Conservation (phyloP, 768 basidiomycete species). For the Trametes elegans region DNA sequence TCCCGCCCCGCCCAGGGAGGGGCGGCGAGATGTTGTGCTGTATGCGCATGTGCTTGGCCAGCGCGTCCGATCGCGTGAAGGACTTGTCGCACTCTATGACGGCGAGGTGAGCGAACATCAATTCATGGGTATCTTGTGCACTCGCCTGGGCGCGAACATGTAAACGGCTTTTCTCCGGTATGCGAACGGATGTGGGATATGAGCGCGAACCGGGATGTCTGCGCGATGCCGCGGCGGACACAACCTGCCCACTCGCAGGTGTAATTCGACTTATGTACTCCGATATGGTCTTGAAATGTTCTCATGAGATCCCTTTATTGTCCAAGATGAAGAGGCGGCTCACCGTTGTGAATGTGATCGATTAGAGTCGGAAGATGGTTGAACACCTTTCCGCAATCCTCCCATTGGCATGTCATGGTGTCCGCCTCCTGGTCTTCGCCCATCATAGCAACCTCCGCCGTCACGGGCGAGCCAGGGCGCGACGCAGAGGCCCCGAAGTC, state of each 20-base stretch:
- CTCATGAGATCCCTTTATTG: too few relatives aligned
- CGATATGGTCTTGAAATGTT: slow-evolving; percentile 64
- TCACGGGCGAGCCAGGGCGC: slow-evolving; percentile 39
- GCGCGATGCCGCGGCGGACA: slow-evolving; percentile 72
- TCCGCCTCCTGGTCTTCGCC: slow-evolving; percentile 38
- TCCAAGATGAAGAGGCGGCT: slow-evolving; percentile 26
- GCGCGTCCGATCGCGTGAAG: slow-evolving; percentile 92
- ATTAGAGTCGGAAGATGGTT: slow-evolving; percentile 73
- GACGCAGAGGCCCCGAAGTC: slow-evolving; percentile 33
- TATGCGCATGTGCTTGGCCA: slow-evolving; percentile 88
- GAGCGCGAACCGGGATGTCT: slow-evolving; percentile 87
- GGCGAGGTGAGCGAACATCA: not conserved
- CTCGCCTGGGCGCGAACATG: slow-evolving; percentile 72
- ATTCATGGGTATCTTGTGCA: not conserved
- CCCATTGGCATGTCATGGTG: slow-evolving; percentile 81
- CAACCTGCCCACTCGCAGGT: slow-evolving; percentile 91
- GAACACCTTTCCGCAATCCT: slow-evolving; percentile 73
- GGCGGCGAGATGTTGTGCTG: slow-evolving; percentile 81
- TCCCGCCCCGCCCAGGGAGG: slow-evolving; percentile 67
- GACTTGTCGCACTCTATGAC: slow-evolving; percentile 86
- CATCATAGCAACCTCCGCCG: slow-evolving; percentile 19
- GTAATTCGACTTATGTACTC: slow-evolving; percentile 79
- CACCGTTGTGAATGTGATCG: slow-evolving; percentile 81
- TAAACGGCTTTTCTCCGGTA: slow-evolving; percentile 93
- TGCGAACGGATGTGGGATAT: slow-evolving; percentile 90